Conservation (phyloP, 2,329 filamentous ascomycete genomes). For the Chalara sp. region DNA sequence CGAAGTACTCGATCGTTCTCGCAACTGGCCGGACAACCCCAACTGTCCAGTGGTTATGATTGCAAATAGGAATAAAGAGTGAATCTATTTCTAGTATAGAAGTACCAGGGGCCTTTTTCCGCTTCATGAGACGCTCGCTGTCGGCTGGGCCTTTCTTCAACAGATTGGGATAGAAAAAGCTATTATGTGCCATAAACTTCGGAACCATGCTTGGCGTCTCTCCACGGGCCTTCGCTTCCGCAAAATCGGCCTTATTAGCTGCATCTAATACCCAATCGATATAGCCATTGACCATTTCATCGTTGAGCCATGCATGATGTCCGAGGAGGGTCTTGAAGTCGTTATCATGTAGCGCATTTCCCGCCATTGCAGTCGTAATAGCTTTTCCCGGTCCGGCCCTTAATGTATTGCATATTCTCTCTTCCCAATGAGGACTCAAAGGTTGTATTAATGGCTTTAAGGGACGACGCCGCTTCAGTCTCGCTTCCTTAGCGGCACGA, state of each 20-base stretch:
- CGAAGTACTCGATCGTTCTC: slow-evolving; percentile 59
- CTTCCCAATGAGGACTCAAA: slow-evolving; percentile 33
- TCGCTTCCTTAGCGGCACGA: slow-evolving; percentile 17
- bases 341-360: slow-evolving; percentile 42
- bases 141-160: slow-evolving; percentile 38
- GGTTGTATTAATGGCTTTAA: slow-evolving; percentile 17
- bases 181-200: slow-evolving; percentile 56
- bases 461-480: slow-evolving; percentile 18
- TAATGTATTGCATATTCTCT: slow-evolving; percentile 26
- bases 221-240: slow-evolving; percentile 12
- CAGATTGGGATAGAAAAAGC: slow-evolving; percentile 57
- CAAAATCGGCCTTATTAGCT: slow-evolving; percentile 50
- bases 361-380: slow-evolving; percentile 41
- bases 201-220: slow-evolving; percentile 41
- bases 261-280: slow-evolving; percentile 53
- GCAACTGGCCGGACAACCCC: slow-evolving; percentile 57
- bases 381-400: slow-evolving; percentile 20
- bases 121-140: slow-evolving; percentile 49
- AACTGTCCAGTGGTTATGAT: slow-evolving; percentile 63
- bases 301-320: slow-evolving; percentile 62
- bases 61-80: slow-evolving; percentile 64
- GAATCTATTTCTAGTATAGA: slow-evolving; percentile 61
- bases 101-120: slow-evolving; percentile 48
- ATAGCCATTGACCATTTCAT: slow-evolving; percentile 66
- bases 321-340: slow-evolving; percentile 60